Evolutionary conservation across 495 filamentous ascomycete species (phyloP).

Genomic region (Aspergillus wentii): DNA sequence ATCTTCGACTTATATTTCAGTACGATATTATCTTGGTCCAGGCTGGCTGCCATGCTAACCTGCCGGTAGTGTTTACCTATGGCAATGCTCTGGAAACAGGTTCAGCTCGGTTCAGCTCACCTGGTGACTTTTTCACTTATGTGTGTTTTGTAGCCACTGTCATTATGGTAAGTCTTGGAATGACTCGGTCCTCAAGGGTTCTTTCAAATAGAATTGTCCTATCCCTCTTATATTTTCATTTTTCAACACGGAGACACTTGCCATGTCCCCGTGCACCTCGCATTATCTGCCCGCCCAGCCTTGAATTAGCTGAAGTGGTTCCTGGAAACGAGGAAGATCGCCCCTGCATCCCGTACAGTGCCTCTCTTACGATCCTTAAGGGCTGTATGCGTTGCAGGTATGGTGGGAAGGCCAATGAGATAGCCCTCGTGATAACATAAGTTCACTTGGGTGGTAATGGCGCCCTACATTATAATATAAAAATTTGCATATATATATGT

Average conservation of each 20-base stretch:
- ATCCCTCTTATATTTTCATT: background rate
- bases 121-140: slow-evolving; percentile 68
- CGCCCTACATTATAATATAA: slow-evolving; percentile 73
- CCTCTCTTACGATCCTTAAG: slow-evolving; percentile 68
- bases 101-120: slow-evolving; percentile 53
- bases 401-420: slow-evolving; percentile 91
- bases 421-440: slow-evolving; percentile 59
- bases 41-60: slow-evolving; percentile 22
- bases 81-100: slow-evolving; percentile 56
- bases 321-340: slow-evolving; percentile 97
- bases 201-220: too few species aligned
- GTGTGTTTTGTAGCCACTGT: slow-evolving; percentile 53
- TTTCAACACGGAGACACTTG: too few species aligned
- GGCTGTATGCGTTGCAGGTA: slow-evolving; percentile 70
- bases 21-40: slow-evolving; percentile 35
- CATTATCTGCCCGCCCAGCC: slow-evolving; percentile 96
- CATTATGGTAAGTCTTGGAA: slow-evolving; percentile 61
- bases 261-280: too few species aligned
- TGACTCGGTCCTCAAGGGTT: too few species aligned
- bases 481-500: slow-evolving; percentile 16
- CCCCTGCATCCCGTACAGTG: slow-evolving; percentile 68
- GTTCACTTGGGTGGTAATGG: slow-evolving; percentile 71
- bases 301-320: slow-evolving; percentile 82
- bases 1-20: slow-evolving; percentile 81
- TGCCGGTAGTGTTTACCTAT: slow-evolving; percentile 57